phyloP scores from a whole-genome alignment of 1,284 basidiomycete genomes.

The Heterobasidion parviporum region DNA sequence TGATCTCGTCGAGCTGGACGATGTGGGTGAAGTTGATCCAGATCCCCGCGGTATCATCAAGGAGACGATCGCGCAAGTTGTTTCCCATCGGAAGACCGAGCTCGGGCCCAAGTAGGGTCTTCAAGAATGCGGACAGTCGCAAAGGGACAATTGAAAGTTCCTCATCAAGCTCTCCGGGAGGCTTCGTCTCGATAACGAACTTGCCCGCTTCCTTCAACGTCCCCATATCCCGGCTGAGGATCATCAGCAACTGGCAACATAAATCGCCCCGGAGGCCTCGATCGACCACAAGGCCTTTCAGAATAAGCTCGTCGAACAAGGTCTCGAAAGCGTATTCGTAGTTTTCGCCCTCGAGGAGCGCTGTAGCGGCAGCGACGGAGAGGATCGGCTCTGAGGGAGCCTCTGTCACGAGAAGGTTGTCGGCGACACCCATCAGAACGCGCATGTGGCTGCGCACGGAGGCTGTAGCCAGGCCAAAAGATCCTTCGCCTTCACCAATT shows the following conservation, averaged over 20 bases:
- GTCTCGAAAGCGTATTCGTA: background rate
- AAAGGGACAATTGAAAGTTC: background rate
- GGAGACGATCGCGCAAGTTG: background rate
- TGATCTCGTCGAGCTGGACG: background rate
- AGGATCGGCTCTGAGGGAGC: background rate
- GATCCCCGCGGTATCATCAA: background rate
- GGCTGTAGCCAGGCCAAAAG: background rate
- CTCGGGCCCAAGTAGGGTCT: background rate
- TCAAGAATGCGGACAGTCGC: background rate
- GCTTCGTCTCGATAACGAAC: background rate
- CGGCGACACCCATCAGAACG: background rate
- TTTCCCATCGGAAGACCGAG: background rate
- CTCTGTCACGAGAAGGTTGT: background rate
- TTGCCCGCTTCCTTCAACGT: background rate
- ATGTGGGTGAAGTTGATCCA: constrained; percentile 1
- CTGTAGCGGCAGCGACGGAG: background rate
- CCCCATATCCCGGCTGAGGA: background rate
- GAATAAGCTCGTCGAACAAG: background rate
- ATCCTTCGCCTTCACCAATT: background rate
- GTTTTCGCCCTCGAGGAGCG: background rate
- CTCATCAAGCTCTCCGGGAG: background rate
- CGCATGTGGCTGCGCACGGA: background rate
- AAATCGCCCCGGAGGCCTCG: background rate
- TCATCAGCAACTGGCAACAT: background rate
- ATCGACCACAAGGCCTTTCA: background rate